These are phyloP conservation scores for Sarocladium strictum DNA, from an alignment of 2,329 filamentous ascomycete genomes.

Conservation along the genomic window DNA sequence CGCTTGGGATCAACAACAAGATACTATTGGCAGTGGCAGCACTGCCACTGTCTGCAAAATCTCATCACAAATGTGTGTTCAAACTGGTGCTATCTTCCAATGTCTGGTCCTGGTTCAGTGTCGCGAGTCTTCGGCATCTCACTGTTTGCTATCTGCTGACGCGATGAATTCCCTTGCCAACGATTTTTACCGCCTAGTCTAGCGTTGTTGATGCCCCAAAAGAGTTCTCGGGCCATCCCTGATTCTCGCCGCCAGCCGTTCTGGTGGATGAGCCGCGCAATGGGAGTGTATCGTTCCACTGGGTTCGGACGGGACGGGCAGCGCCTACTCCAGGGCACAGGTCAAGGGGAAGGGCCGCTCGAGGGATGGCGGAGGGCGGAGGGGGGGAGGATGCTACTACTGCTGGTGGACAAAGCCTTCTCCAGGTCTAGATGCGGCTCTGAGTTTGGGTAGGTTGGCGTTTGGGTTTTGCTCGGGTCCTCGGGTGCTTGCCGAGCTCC, in stretches of 20 bases:
- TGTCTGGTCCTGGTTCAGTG: too few species aligned
- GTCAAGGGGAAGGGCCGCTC: neutral
- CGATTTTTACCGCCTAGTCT: too few species aligned
- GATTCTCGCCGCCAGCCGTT: neutral
- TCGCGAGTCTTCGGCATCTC: too few species aligned
- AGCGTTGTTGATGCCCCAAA: too few species aligned
- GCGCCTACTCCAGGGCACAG: neutral
- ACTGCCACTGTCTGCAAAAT: neutral
- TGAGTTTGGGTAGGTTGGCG: neutral
- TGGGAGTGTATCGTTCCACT: neutral
- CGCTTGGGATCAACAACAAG: neutral
- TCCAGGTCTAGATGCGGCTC: too few species aligned
- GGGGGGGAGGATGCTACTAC: neutral
- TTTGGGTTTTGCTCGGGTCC: neutral
- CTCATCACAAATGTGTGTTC: neutral
- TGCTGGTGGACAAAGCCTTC: too few species aligned
- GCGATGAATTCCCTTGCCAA: too few species aligned
- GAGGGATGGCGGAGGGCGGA: neutral
- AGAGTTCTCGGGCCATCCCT: conserved; percentile 6
- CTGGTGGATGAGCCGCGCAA: neutral
- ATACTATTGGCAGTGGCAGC: neutral
- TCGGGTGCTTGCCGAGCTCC: too few species aligned
- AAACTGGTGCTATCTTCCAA: too few species aligned
- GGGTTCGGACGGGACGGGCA: neutral
- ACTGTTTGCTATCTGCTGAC: too few species aligned